A percentile compares a stretch with the other conserved stretches of the same genome.
phyloP scores from a whole-genome alignment of 202 grass and related monocot species.

The Brachypodium distachyon region DNA sequence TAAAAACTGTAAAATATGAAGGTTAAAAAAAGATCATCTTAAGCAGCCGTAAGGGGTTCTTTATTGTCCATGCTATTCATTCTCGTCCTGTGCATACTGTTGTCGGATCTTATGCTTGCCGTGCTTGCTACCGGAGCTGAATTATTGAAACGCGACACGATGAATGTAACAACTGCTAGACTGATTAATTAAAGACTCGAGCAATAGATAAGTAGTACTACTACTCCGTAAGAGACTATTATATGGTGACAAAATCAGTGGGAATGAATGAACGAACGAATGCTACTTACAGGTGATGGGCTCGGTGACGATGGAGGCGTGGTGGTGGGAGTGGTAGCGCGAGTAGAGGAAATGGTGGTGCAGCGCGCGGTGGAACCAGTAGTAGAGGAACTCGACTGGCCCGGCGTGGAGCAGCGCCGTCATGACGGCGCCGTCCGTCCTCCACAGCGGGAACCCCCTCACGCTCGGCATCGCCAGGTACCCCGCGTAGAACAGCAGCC shows the following conservation, averaged over 20 bases:
- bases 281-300: constrained; percentile 80
- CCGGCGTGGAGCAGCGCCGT: constrained; percentile 58
- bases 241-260: not conserved
- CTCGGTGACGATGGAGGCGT: constrained; percentile 88
- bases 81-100: not conserved
- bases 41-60: too few relatives aligned
- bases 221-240: too few relatives aligned
- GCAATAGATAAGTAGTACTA: too few relatives aligned
- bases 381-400: constrained; percentile 95
- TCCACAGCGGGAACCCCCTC: constrained; percentile 39
- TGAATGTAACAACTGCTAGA: not conserved
- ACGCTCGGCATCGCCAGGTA: constrained; percentile 15
- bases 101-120: not conserved
- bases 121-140: not conserved
- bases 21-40: too few relatives aligned
- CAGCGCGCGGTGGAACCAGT: constrained; percentile 96
- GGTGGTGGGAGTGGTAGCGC: constrained; percentile 93
- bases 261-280: not conserved
- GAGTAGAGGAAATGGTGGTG: constrained; percentile 98
- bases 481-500: constrained; percentile 44
- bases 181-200: too few relatives aligned
- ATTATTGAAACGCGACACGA: not conserved
- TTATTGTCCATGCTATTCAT: not conserved
- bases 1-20: too few relatives aligned
- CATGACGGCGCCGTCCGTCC: constrained; percentile 43